Base-by-base conservation (phyloP, 768 basidiomycete genomes). In the Leucocoprinus leucothites region DNA sequence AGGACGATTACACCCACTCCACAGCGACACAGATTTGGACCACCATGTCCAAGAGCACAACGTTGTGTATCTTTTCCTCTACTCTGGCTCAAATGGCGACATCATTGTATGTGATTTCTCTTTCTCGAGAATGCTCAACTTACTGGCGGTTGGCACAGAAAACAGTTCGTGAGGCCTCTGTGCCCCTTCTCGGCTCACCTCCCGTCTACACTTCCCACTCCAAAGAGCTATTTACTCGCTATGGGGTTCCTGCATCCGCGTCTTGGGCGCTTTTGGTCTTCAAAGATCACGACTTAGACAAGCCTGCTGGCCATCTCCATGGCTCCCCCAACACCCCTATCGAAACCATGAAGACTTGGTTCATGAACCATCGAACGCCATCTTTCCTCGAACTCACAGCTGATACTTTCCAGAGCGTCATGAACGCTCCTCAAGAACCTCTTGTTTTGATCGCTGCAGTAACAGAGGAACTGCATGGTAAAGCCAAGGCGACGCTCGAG, bases 321-420 rank as follows among this genome's bases (percentile, higher is more conserved):
- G 68, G 71, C 35, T 57, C 61, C 22, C 14, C 66, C 9, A 48
- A 67, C 3, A 60, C 62, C 35, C 41, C 62, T 3, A 50, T 66
- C 40, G 64, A 71, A n/a, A 57, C 72, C 18, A 63, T 87, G 18
- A 63, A 64, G 9, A 56, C 63, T 0, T 95, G 90, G 86, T 72
- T 94, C 16, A 65, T 85, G 1, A 66, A 72, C 0, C 80, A 97
- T 67, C 84, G 87, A 26, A 81, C 93, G 21, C 91, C 93, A 0
- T 82, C 84, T 1, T 72, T 83, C 9, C 64, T 85, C 18, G 89
- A 96, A 68, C 81, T 98, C 43, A 84, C 82, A 18, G 81, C 85
- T 40, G 85, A 86, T 48, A 85, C 87, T 2, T 97, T 94, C 77
- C 85, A 90, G 60, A 79, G 77, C 9, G 82, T 97, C 41, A 95